phyloP scores from a whole-genome alignment of 768 basidiomycete species.

The Ramaria sp. region DNA sequence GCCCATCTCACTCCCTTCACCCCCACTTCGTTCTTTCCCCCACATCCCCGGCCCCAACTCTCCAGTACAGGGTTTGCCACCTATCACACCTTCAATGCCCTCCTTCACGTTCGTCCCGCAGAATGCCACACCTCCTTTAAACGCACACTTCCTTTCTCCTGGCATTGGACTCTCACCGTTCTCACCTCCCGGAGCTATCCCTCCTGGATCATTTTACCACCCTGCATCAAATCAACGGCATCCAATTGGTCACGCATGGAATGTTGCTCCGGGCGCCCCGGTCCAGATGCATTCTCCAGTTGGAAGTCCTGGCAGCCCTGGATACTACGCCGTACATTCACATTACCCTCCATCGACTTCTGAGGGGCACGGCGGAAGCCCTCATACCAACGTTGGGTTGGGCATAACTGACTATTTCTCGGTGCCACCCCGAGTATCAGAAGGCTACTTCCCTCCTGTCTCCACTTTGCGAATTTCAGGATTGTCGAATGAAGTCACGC shows the following conservation, averaged over 20 bases:
- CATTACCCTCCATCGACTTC: conserved; percentile 28
- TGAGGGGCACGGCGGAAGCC: conserved; percentile 18
- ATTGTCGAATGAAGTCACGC: background rate
- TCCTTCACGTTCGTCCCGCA: conserved; percentile 76
- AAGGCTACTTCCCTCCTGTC: conserved; percentile 33
- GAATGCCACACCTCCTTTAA: conserved; percentile 28
- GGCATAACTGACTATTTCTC: conserved; percentile 20
- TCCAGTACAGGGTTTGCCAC: conserved; percentile 71
- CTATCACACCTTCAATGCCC: conserved; percentile 97
- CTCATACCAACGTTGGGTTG: conserved; percentile 46
- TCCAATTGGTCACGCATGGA: conserved; percentile 13
- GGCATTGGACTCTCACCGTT: conserved; percentile 33
- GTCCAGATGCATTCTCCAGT: background rate
- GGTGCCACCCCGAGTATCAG: conserved; percentile 3
- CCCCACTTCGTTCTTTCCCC: conserved; percentile 19
- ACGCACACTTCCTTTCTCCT: conserved; percentile 26
- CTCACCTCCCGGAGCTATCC: conserved; percentile 64
- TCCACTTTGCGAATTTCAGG: conserved; percentile 14
- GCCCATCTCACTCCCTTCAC: conserved; percentile 58
- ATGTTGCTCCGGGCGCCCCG: conserved; percentile 5
- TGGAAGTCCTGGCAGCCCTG: background rate
- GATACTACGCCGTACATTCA: background rate
- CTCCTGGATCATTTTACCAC: conserved; percentile 54
- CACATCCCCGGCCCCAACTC: conserved; percentile 17
- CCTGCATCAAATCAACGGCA: conserved; percentile 15